These are phyloP conservation scores for Ustilago hordei DNA, from an alignment of 1,284 basidiomycete genomes.

Conservation along the genomic window DNA sequence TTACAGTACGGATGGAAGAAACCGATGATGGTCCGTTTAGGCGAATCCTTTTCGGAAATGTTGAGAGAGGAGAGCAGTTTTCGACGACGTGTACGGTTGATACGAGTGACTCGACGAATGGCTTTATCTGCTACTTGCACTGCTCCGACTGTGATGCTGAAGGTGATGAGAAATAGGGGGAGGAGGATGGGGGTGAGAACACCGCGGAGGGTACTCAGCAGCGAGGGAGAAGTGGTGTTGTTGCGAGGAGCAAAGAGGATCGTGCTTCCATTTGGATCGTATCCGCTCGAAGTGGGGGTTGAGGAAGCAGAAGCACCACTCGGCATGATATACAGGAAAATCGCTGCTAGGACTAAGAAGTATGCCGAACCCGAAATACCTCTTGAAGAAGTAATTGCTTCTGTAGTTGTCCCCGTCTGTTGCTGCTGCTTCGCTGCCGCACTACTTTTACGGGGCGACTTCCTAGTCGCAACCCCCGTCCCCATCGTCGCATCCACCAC, in stretches of 20 bases:
- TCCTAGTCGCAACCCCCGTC: not conserved
- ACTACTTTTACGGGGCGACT: conserved; percentile 1
- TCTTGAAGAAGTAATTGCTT: conserved; percentile 10
- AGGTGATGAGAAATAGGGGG: conserved; percentile 29
- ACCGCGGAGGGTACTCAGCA: not conserved
- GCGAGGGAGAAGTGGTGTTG: not conserved
- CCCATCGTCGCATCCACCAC: conserved; percentile 9
- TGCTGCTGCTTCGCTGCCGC: not conserved
- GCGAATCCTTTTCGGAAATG: conserved; percentile 34
- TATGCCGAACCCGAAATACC: conserved; percentile 30
- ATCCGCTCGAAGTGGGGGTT: not conserved
- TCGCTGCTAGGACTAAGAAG: conserved; percentile 12
- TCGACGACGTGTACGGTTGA: conserved; percentile 28
- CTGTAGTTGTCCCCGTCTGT: not conserved
- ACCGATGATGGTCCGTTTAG: conserved; percentile 71
- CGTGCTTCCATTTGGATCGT: conserved; percentile 11
- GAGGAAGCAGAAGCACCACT: not conserved
- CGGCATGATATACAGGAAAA: conserved; percentile 37
- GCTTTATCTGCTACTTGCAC: conserved; percentile 39
- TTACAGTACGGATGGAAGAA: conserved; percentile 98
- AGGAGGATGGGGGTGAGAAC: conserved; percentile 14
- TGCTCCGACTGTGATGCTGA: conserved; percentile 34
- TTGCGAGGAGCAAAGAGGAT: conserved; percentile 6
- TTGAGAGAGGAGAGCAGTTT: conserved; percentile 28
- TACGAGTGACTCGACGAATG: conserved; percentile 17